phyloP scores from a whole-genome alignment of 1,284 basidiomycete species.

The Malassezia dermatis region DNA sequence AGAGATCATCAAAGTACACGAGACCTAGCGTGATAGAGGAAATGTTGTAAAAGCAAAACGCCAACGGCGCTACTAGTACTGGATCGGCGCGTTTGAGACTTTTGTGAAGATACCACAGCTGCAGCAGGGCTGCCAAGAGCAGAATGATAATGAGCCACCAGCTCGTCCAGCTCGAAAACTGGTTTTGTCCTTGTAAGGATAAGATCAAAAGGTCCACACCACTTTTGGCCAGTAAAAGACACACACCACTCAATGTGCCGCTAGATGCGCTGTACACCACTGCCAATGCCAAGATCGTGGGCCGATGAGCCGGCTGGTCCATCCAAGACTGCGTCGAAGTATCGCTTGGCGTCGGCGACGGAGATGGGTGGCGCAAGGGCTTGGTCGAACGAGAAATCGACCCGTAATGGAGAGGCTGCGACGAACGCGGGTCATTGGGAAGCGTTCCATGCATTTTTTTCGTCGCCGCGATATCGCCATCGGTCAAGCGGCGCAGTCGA shows the following conservation, averaged over 20 bases:
- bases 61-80: conserved; percentile 80
- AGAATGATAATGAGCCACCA: conserved; percentile 68
- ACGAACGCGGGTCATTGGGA: background rate
- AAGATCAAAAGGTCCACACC: conserved; percentile 79
- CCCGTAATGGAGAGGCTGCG: background rate
- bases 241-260: conserved; percentile 86
- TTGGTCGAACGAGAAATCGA: background rate
- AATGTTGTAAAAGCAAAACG: conserved; percentile 91
- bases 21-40: conserved; percentile 58
- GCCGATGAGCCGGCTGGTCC: background rate
- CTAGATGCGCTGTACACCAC: conserved; percentile 80
- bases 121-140: conserved; percentile 60
- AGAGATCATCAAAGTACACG: conserved; percentile 82
- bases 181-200: conserved; percentile 63
- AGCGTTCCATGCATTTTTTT: conserved; percentile 14
- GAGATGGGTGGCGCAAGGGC: background rate
- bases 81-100: conserved; percentile 63
- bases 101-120: conserved; percentile 86
- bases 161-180: conserved; percentile 70
- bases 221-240: conserved; percentile 83
- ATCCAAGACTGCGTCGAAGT: background rate
- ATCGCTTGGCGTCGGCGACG: background rate
- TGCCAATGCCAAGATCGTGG: conserved; percentile 61
- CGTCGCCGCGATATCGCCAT: background rate
- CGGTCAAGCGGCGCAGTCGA: background rate